A percentile compares a stretch with the other conserved stretches of the same genome.
Evolutionary conservation across 345 rosid genomes (phyloP).

Genomic region (Abelmoschus esculentus): DNA sequence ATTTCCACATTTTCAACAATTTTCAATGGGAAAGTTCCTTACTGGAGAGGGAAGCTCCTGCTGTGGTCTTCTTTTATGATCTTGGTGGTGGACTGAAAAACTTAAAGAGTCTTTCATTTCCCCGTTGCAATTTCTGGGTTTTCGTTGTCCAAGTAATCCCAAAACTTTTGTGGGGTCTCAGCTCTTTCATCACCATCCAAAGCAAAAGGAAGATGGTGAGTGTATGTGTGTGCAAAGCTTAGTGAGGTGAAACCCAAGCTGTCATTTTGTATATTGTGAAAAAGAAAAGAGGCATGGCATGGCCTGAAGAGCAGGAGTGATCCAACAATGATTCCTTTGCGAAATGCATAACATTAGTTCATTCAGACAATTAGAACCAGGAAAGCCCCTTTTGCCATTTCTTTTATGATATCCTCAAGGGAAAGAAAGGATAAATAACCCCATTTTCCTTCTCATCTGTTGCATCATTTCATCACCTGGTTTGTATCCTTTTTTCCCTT

Average conservation of each 20-base stretch:
- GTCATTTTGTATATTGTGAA: constrained; percentile 29
- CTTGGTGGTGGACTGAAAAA: constrained; percentile 6
- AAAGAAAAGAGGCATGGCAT: constrained; percentile 7
- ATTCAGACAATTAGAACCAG: constrained; percentile 27
- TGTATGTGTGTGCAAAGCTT: constrained; percentile 26
- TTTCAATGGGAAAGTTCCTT: constrained; percentile 14
- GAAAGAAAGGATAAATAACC: constrained; percentile 41
- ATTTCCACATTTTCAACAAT: neutral
- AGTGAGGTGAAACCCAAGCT: constrained; percentile 21
- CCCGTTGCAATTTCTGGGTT: neutral
- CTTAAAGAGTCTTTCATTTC: constrained; percentile 11
- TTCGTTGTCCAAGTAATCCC: constrained; percentile 25
- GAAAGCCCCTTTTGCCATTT: constrained; percentile 10
- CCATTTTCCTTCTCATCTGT: constrained; percentile 14
- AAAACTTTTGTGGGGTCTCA: constrained; percentile 30
- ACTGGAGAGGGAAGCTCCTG: constrained; percentile 27
- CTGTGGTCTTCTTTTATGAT: constrained; percentile 5
- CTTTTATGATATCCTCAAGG: constrained; percentile 12
- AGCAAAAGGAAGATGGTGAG: constrained; percentile 41
- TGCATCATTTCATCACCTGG: constrained; percentile 25
- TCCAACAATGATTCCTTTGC: constrained; percentile 54
- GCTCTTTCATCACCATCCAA: constrained; percentile 28
- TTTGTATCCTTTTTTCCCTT: constrained; percentile 16
- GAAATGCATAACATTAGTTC: constrained; percentile 26
- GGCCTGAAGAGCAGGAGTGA: constrained; percentile 42